These are phyloP conservation scores for Ogataea ramenticola DNA, from an alignment of 805 yeast genomes.

Conservation along the genomic window DNA sequence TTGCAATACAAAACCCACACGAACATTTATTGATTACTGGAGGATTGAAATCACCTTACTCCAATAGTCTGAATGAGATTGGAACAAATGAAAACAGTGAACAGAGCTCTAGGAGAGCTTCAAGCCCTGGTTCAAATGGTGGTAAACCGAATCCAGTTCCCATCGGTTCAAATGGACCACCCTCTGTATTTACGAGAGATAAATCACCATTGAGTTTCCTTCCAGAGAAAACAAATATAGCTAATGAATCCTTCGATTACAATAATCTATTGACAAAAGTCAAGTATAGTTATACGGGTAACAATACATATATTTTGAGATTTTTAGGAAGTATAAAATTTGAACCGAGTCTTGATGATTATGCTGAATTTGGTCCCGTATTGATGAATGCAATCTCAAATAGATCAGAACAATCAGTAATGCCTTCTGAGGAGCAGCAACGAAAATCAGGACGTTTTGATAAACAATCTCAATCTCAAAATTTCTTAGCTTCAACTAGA, in stretches of 20 bases:
- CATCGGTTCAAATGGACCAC: constrained; percentile 13
- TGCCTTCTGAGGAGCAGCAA: not conserved
- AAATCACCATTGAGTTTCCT: too few species aligned
- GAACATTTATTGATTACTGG: not conserved
- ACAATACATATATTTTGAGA: constrained; percentile 52
- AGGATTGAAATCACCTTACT: not conserved
- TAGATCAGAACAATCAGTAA: not conserved
- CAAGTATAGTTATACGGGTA: constrained; percentile 58
- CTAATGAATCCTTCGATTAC: constrained; percentile 14
- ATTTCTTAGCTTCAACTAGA: constrained; percentile 21
- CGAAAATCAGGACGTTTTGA: not conserved
- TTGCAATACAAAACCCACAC: not conserved
- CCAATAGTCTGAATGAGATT: not conserved
- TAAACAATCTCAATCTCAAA: not conserved
- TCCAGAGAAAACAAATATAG: constrained; percentile 1
- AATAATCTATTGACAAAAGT: constrained; percentile 20
- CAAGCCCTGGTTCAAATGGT: not conserved
- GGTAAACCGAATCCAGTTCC: constrained; percentile 5
- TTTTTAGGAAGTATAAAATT: constrained; percentile 47
- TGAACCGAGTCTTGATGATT: constrained; percentile 52
- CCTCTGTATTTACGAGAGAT: constrained; percentile 13
- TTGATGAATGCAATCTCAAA: constrained; percentile 5
- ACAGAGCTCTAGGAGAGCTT: too few species aligned
- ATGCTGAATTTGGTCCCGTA: constrained; percentile 58
- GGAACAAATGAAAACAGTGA: not conserved